Evolutionary conservation across 495 filamentous ascomycete species (phyloP).

Genomic region (Xylaria cubensis): DNA sequence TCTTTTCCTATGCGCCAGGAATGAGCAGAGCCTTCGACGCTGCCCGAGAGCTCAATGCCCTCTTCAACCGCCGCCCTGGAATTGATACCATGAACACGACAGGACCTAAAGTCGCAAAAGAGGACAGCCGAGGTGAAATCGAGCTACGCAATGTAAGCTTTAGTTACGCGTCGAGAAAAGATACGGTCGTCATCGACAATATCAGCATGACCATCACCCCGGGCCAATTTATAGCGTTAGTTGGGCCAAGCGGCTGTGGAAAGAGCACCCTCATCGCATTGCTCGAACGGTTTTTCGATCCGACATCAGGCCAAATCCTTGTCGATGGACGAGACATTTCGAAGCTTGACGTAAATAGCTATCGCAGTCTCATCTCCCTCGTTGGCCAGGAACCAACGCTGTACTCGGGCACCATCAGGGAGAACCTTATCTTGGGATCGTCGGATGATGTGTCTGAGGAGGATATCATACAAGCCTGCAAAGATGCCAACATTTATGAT

Average conservation of each 20-base stretch:
- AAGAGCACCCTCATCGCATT: conserved; percentile 73
- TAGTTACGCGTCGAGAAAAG: conserved; percentile 61
- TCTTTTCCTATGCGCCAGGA: conserved; percentile 49
- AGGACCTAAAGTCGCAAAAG: conserved; percentile 40
- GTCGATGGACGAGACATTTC: conserved; percentile 59
- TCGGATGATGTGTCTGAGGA: conserved; percentile 53
- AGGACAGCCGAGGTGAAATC: conserved; percentile 47
- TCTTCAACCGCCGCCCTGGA: conserved; percentile 46
- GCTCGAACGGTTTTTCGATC: conserved; percentile 69
- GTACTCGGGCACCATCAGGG: conserved; percentile 61
- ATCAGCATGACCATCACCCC: conserved; percentile 65
- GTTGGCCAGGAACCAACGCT: conserved; percentile 70
- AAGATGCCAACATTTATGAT: conserved; percentile 66
- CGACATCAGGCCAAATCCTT: conserved; percentile 58
- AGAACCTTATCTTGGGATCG: conserved; percentile 64
- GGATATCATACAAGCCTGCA: conserved; percentile 61
- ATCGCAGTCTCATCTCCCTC: conserved; percentile 62
- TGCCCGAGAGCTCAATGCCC: conserved; percentile 44
- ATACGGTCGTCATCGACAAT: conserved; percentile 54
- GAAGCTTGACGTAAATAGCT: conserved; percentile 51
- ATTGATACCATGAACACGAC: conserved; percentile 30
- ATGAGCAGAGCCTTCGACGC: conserved; percentile 49
- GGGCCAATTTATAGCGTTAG: conserved; percentile 72
- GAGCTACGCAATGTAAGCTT: conserved; percentile 65
- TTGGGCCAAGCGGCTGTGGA: conserved; percentile 74